Conservation (phyloP, 2,329 filamentous ascomycete genomes). For the Colletotrichum zoysiae region DNA sequence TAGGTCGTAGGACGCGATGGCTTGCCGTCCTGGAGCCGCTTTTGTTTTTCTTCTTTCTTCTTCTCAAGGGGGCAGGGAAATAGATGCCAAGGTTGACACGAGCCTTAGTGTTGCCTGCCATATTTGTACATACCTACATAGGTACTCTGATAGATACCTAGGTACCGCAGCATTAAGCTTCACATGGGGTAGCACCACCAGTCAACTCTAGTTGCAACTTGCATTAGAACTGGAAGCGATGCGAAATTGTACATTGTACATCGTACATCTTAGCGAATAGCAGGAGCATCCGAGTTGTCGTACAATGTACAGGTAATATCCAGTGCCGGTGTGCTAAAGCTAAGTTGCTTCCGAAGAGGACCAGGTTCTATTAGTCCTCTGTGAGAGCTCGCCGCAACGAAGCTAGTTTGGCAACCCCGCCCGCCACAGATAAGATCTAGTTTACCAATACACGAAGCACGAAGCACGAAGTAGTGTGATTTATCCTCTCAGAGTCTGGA, state of each 20-base stretch:
- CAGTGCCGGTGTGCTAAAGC: not conserved
- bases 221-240: not conserved
- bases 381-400: conserved; percentile 1
- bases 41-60: not conserved
- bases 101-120: not conserved
- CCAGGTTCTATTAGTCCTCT: not conserved
- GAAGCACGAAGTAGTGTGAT: not conserved
- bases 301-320: too few species aligned
- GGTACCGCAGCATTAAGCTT: not conserved
- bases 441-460: too few species aligned
- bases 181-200: not conserved
- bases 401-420: not conserved
- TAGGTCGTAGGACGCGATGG: not conserved
- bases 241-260: not conserved
- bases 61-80: not conserved
- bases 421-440: not conserved
- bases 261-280: too few species aligned
- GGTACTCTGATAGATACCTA: not conserved
- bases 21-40: not conserved
- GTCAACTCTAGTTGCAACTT: not conserved
- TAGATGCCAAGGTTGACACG: not conserved
- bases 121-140: too few species aligned
- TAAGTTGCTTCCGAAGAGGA: not conserved
- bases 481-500: conserved; percentile 11
- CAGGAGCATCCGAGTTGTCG: too few species aligned